Percentiles rank a stretch among this genome's conserved stretches.
These are phyloP conservation scores for Alternaria sp. DNA, from an alignment of 2,329 filamentous ascomycete genomes.

Conservation along the genomic window DNA sequence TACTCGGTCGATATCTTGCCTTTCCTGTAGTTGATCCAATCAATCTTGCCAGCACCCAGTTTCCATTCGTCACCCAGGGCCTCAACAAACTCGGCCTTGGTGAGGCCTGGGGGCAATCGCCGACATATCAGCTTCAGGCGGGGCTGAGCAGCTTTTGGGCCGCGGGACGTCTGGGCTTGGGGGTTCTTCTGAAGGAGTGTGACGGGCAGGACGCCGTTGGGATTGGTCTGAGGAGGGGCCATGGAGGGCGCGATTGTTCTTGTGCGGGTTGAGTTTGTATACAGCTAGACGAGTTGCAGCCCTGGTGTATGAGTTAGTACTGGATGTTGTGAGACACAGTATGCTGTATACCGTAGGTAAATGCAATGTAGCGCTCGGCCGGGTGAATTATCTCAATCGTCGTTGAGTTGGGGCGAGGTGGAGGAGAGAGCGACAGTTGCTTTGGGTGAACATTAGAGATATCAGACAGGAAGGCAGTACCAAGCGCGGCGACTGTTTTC, in stretches of 20 bases:
- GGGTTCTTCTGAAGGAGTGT: constrained; percentile 49
- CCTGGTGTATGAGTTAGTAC: neutral
- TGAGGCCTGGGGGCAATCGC: constrained; percentile 85
- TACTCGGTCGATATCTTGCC: constrained; percentile 88
- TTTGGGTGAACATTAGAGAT: constrained; percentile 9
- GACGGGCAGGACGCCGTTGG: constrained; percentile 53
- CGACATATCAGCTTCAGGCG: constrained; percentile 87
- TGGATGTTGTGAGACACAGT: neutral
- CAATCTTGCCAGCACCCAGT: constrained; percentile 79
- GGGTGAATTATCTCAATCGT: constrained; percentile 2
- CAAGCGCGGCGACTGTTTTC: constrained; percentile 9
- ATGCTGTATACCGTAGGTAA: neutral
- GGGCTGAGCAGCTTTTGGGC: constrained; percentile 59
- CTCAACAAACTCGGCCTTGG: constrained; percentile 76
- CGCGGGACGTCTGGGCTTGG: constrained; percentile 41
- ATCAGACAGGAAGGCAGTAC: neutral
- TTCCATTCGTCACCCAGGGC: constrained; percentile 84
- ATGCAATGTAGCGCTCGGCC: neutral
- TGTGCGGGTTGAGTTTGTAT: neutral
- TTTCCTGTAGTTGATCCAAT: constrained; percentile 78
- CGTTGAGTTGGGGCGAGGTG: constrained; percentile 7
- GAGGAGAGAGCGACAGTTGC: constrained; percentile 7
- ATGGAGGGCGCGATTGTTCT: constrained; percentile 23
- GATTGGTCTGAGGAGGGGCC: constrained; percentile 43
- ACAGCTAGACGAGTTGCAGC: neutral